These are phyloP conservation scores for Cladosporium sp. DNA, from an alignment of 2,329 filamentous ascomycete genomes.

Conservation along the genomic window DNA sequence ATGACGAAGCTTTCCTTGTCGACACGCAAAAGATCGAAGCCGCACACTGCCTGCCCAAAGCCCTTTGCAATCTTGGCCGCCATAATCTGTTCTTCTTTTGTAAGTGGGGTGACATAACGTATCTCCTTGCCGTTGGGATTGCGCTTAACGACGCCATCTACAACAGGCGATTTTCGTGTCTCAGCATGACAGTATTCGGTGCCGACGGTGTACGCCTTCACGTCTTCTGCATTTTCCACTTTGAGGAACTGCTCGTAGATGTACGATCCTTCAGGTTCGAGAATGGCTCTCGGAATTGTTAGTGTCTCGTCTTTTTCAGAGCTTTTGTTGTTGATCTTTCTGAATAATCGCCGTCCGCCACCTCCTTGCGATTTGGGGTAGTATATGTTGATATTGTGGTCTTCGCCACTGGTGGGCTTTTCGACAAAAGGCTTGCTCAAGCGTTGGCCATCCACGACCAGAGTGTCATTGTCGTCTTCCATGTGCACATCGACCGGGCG, in stretches of 20 bases:
- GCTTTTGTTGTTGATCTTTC: constrained; percentile 98
- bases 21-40: constrained; percentile 87
- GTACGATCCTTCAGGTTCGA: constrained; percentile 77
- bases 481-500: constrained; percentile 69
- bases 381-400: constrained; percentile 98
- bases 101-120: constrained; percentile 85
- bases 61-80: constrained; percentile 85
- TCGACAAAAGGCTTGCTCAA: constrained; percentile 95
- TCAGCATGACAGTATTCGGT: constrained; percentile 92
- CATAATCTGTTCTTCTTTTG: constrained; percentile 74
- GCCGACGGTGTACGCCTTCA: constrained; percentile 97
- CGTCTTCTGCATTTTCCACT: constrained; percentile 95
- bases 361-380: constrained; percentile 83
- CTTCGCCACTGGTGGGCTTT: constrained; percentile 96
- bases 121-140: constrained; percentile 98
- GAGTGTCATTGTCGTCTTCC: constrained; percentile 81
- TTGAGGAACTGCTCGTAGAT: constrained; percentile 96
- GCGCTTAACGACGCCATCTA: constrained; percentile 89
- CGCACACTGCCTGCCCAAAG: constrained; percentile 92
- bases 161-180: constrained; percentile 93
- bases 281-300: constrained; percentile 71
- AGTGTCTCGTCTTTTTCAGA: constrained; percentile 85
- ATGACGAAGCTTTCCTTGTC: constrained; percentile 93
- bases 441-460: constrained; percentile 77
- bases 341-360: constrained; percentile 85